Evolutionary conservation across 2,329 filamentous ascomycete genomes (phyloP), one percentile per base, ranked within the genome.

Genomic region (Cadophora gregata): DNA sequence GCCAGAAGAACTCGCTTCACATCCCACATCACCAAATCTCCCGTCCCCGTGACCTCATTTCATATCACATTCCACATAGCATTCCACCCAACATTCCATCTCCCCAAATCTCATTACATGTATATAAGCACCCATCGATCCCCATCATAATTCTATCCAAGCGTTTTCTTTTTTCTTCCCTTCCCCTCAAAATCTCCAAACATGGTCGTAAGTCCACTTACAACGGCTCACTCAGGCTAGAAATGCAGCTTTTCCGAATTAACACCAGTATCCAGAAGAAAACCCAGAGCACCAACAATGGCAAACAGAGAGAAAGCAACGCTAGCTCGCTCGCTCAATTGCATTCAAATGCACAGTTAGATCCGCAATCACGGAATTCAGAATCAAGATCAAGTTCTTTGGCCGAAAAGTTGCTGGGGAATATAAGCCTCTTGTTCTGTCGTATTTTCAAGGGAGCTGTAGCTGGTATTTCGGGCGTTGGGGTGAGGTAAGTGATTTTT

Each of bases 291-390:
- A n/a, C n/a, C n/a, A n/a, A n/a, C n/a, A n/a, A n/a, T n/a, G n/a
- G n/a, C n/a, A n/a, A n/a, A n/a, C n/a, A n/a, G n/a, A n/a, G n/a
- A n/a, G n/a, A 48, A 47, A 48, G 14, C 58, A 48, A 48, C 38
- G 58, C 58, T 48, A 7, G 45, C 45, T 48, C 45, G 24, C 24
- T 53, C 25, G 58, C 58, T 60, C 38, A 60, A 45, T 19, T 47
- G 21, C 36, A 4, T 60, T 47, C 58, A 60, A 31, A n/a, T n/a
- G n/a, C n/a, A n/a, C n/a, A n/a, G n/a, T n/a, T n/a, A 9, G 29
- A 21, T 47, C 10, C 36, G 24, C n/a, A 29, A 3, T 48, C 4
- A 5, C 21, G 25, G 38, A 16, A 16, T 16, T 6, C 16, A 16
- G 12, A 42, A 19, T 12, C 10, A 42, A 6, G 19, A 4, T 16